Evolutionary conservation across 768 basidiomycete species (phyloP).

Genomic region (Ramaria sp.): DNA sequence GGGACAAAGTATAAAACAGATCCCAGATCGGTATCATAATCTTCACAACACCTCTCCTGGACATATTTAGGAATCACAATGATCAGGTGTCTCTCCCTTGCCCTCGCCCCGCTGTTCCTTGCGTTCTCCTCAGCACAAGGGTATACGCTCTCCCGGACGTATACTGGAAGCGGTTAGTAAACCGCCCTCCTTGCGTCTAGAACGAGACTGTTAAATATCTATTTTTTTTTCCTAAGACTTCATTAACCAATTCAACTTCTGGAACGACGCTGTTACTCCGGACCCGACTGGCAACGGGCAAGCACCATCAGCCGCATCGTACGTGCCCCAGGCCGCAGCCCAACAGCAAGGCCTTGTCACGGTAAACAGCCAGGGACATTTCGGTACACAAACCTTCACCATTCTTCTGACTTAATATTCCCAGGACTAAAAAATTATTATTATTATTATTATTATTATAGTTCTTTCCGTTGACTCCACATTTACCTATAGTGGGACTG

Average conservation of each 20-base stretch:
- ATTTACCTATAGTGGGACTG: neutral
- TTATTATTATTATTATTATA: too few species aligned
- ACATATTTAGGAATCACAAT: too few species aligned
- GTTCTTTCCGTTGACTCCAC: conserved; percentile 7
- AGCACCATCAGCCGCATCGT: conserved; percentile 4
- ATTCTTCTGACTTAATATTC: too few species aligned
- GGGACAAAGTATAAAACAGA: too few species aligned
- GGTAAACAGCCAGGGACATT: conserved; percentile 6
- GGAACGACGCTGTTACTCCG: neutral
- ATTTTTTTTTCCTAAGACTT: neutral
- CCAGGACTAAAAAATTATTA: too few species aligned
- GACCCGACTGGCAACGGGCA: neutral
- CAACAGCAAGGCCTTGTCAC: conserved; percentile 3
- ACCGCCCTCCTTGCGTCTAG: neutral
- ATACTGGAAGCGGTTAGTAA: conserved; percentile 1
- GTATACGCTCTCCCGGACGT: conserved; percentile 4
- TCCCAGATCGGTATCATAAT: too few species aligned
- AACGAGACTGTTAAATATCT: neutral
- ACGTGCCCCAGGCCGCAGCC: neutral
- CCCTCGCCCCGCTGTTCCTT: neutral
- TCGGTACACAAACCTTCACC: neutral
- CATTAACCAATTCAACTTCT: conserved; percentile 7
- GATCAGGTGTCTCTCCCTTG: neutral
- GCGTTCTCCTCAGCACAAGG: neutral
- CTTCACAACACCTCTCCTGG: too few species aligned